Percentiles rank a stretch among this genome's conserved stretches.
These are phyloP conservation scores for Camptophora hylomeconis DNA, from an alignment of 2,329 filamentous ascomycete species.

Conservation along the genomic window DNA sequence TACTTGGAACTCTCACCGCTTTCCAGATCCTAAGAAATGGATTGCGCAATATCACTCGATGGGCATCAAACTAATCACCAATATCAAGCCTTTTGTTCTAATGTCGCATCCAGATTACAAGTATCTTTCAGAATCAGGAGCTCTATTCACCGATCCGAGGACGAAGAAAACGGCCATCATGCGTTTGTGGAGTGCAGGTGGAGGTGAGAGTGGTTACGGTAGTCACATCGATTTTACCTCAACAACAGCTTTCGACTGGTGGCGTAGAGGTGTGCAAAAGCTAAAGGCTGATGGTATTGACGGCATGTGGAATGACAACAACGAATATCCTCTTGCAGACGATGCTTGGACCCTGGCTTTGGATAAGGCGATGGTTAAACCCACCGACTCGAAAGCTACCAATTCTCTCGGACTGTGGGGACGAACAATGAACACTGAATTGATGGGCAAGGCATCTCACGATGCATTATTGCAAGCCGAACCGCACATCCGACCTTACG, in stretches of 20 bases:
- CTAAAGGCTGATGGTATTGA: slow-evolving; percentile 54
- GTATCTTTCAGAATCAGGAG: slow-evolving; percentile 44
- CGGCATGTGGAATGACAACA: slow-evolving; percentile 70
- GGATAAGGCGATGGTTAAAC: slow-evolving; percentile 25
- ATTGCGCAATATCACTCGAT: slow-evolving; percentile 47
- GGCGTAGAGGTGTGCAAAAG: slow-evolving; percentile 53
- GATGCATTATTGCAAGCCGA: slow-evolving; percentile 49
- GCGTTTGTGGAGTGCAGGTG: slow-evolving; percentile 59
- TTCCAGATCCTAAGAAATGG: slow-evolving; percentile 54
- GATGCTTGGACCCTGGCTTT: slow-evolving; percentile 54
- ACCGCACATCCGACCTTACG: slow-evolving; percentile 50
- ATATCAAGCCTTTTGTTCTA: slow-evolving; percentile 62
- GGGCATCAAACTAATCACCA: slow-evolving; percentile 56
- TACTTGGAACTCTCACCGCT: slow-evolving; percentile 58
- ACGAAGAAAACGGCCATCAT: slow-evolving; percentile 43
- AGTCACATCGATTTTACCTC: slow-evolving; percentile 65
- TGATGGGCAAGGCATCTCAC: slow-evolving; percentile 58
- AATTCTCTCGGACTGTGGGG: slow-evolving; percentile 56
- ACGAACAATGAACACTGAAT: slow-evolving; percentile 54
- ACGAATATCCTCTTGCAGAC: slow-evolving; percentile 55
- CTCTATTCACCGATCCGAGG: slow-evolving; percentile 49
- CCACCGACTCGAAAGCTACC: not conserved
- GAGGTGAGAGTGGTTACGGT: slow-evolving; percentile 55
- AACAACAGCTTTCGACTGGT: slow-evolving; percentile 53
- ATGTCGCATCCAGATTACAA: slow-evolving; percentile 54